Evolutionary conservation across 345 rosid species (phyloP).

Genomic region (Gossypium ekmanianum): DNA sequence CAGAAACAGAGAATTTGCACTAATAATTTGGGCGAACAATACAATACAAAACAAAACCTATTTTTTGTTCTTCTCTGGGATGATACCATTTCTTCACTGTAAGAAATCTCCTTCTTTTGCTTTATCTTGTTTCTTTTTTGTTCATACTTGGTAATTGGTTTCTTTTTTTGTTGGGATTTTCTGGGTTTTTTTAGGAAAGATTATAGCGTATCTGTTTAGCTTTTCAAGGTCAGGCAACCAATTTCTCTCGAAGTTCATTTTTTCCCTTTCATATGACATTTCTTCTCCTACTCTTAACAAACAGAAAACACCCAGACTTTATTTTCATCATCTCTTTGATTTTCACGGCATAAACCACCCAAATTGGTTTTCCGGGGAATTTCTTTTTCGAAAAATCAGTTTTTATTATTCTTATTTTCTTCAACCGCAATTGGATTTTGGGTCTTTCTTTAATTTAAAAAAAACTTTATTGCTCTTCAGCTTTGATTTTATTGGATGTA

Average conservation of each 20-base stretch:
- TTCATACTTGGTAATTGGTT: background rate
- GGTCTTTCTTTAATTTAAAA: background rate
- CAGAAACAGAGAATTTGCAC: background rate
- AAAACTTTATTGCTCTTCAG: background rate
- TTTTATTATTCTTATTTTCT: background rate
- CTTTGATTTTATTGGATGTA: background rate
- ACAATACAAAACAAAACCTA: background rate
- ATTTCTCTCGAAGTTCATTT: background rate
- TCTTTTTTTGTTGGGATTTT: background rate
- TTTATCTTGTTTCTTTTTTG: background rate
- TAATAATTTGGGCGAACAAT: background rate
- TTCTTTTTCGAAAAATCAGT: too few species aligned
- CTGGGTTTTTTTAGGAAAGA: background rate
- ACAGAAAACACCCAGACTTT: constrained; percentile 6
- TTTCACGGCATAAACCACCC: constrained; percentile 3
- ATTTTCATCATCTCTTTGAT: background rate
- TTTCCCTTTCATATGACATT: background rate
- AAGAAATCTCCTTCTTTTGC: constrained; percentile 7
- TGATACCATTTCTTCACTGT: constrained; percentile 4
- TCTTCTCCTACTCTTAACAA: background rate
- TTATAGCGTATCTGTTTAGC: background rate
- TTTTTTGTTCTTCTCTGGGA: background rate
- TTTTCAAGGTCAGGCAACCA: background rate
- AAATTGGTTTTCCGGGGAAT: background rate
- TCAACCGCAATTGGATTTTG: background rate